A percentile compares a stretch with the other conserved stretches of the same genome.
Evolutionary conservation across 1,284 basidiomycete species (phyloP).

Genomic region (Pseudozyma hubeiensis): DNA sequence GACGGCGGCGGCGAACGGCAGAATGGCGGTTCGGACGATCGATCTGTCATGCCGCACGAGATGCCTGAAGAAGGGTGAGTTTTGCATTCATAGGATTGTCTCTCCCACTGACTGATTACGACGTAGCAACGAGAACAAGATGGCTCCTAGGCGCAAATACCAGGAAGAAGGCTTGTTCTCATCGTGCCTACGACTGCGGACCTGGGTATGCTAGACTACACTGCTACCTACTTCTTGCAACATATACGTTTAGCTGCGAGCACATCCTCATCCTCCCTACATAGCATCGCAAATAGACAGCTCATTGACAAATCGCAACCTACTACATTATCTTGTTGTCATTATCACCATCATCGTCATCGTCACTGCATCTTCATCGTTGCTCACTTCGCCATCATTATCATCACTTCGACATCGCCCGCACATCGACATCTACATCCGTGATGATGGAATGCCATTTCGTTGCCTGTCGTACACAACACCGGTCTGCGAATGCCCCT

Average conservation of each 20-base stretch:
- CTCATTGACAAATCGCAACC: conserved; percentile 24
- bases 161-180: conserved; percentile 28
- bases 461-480: conserved; percentile 15
- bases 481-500: conserved; percentile 9
- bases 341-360: conserved; percentile 15
- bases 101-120: conserved; percentile 1
- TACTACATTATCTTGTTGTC: conserved; percentile 8
- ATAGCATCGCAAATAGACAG: conserved; percentile 11
- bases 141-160: conserved; percentile 12
- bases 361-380: conserved; percentile 1
- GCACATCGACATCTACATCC: conserved; percentile 16
- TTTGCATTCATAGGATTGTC: not conserved
- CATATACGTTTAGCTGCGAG: not conserved
- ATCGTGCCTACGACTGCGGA: not conserved
- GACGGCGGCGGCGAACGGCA: not conserved
- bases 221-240: not conserved
- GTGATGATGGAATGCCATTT: conserved; percentile 40
- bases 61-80: conserved; percentile 99
- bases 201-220: not conserved
- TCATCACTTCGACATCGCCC: conserved; percentile 4
- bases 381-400: conserved; percentile 1
- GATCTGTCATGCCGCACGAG: conserved; percentile 85
- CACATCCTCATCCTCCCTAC: not conserved
- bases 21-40: conserved; percentile 49
- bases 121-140: conserved; percentile 8